Percentiles rank a stretch among this genome's conserved stretches.
Conservation (phyloP, 192 early-diverging fungal genomes). For the Podila epigama region DNA sequence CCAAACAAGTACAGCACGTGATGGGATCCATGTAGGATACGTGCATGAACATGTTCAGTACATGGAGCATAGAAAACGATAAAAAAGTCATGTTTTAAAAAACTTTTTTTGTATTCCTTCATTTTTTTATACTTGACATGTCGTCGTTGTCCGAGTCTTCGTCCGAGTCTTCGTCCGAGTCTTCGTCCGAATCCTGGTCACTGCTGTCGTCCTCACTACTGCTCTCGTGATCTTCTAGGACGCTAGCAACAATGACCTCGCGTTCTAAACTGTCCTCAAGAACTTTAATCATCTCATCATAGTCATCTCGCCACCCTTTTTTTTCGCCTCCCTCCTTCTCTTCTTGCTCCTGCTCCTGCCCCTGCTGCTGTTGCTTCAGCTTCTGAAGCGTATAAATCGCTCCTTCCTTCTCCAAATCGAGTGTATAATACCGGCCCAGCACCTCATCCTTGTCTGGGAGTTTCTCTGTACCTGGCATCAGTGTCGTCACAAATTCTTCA, state of each 20-base stretch:
- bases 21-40: no score
- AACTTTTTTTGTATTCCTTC: neutral
- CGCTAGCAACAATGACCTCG: conserved; percentile 23
- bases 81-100: no score
- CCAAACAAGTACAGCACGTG: no score
- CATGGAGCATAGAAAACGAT: no score
- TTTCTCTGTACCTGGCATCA: neutral
- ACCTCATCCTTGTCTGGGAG: conserved; percentile 42
- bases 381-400: conserved; percentile 30
- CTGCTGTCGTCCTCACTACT: conserved; percentile 21
- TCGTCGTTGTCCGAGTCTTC: no score
- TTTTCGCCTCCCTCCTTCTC: neutral
- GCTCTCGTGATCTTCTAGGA: conserved; percentile 3
- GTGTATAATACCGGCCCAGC: conserved; percentile 32
- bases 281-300: conserved; percentile 27
- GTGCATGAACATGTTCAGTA: no score
- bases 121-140: no score
- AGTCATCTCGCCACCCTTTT: conserved; percentile 7
- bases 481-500: conserved; percentile 30
- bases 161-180: neutral
- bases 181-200: conserved; percentile 5
- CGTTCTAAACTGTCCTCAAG: conserved; percentile 34
- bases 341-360: neutral
- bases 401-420: conserved; percentile 46
- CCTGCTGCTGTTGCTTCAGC: conserved; percentile 16